phyloP scores from a whole-genome alignment of 345 rosid genomes.

The Durio zibethinus region DNA sequence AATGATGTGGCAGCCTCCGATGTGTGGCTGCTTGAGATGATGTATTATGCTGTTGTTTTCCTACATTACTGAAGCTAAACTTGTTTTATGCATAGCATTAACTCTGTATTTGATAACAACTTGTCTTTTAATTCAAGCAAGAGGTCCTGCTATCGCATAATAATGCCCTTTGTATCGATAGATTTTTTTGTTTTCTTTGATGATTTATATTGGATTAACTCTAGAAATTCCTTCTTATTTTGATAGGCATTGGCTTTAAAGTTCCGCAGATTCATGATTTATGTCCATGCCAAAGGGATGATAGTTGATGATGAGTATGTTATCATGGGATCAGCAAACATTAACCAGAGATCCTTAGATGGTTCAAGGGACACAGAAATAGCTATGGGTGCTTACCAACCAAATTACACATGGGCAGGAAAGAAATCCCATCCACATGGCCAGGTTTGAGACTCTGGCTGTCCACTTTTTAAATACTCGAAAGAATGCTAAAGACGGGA shows the following conservation, averaged over 20 bases:
- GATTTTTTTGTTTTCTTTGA: background rate
- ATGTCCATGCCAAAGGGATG: slow-evolving; percentile 77
- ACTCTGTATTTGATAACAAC: background rate
- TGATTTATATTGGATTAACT: background rate
- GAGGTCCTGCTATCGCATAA: background rate
- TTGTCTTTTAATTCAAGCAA: background rate
- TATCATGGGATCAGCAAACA: slow-evolving; percentile 65
- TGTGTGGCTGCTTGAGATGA: background rate
- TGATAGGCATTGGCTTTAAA: slow-evolving; percentile 45
- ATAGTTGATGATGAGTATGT: slow-evolving; percentile 70
- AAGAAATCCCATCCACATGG: slow-evolving; percentile 48
- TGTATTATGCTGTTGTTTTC: background rate
- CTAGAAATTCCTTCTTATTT: background rate
- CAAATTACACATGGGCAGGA: slow-evolving; percentile 52
- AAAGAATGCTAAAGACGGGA: background rate
- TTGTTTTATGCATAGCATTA: background rate
- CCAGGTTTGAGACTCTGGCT: slow-evolving; percentile 36
- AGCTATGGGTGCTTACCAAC: slow-evolving; percentile 72
- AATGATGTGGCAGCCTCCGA: background rate
- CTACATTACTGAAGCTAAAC: background rate
- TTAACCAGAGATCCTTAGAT: slow-evolving; percentile 74
- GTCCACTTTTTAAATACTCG: background rate
- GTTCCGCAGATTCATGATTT: slow-evolving; percentile 59
- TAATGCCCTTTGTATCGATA: background rate
- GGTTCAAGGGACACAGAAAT: slow-evolving; percentile 80